Base-by-base conservation (phyloP, 73 alveolate species). In the Symbiodinium pilosum region DNA sequence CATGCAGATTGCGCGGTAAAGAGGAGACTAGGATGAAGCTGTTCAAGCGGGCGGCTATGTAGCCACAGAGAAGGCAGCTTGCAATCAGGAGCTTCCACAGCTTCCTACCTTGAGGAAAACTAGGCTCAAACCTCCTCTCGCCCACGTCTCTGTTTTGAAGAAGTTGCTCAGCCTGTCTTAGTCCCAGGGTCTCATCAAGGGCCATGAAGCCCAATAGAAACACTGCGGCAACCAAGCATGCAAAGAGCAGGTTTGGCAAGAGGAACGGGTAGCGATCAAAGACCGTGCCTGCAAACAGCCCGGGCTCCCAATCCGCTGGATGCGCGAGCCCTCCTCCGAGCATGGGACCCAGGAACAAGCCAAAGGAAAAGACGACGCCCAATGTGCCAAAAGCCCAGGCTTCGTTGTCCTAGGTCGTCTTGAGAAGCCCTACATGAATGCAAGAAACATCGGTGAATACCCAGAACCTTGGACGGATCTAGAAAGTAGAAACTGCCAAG, bases 21-120 rank as follows among this genome's bases (percentile, higher is more conserved):
- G 97, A 91, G 51, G 97, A 91, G 30, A 91, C 97, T 39, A 91
- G 89, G 54, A 91, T 86, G 54, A 91, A 71, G 87, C 89, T 11
- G 52, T 91, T 91, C 88, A 91, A 42, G 3, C 97, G 97, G n/a
- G 89, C 75, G 24, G 89, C 88, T 4, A 39, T 24, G 81, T 91
- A 91, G 77, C 97, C 97, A 30, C 47, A 42, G 43, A 91, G 84
- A 28, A 71, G 88, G 77, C 97, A 42, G 97, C 97, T 91, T 69
- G 89, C 75, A 1, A 68, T 32, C 56, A 91, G 30, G 40, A 71
- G 84, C 40, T 39, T 38, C 52, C 97, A 75, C 30, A 91, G 36
- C 4, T 42, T 36, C n/a, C 56, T n/a, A 4, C 81, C 88, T 32
- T 21, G 84, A 32, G 97, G 97, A 69, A 91, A 47, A 68, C 71